A percentile compares a stretch with the other conserved stretches of the same genome.
Conservation (phyloP, 164 flowering plant species). For the Cinnamomum micranthum region DNA sequence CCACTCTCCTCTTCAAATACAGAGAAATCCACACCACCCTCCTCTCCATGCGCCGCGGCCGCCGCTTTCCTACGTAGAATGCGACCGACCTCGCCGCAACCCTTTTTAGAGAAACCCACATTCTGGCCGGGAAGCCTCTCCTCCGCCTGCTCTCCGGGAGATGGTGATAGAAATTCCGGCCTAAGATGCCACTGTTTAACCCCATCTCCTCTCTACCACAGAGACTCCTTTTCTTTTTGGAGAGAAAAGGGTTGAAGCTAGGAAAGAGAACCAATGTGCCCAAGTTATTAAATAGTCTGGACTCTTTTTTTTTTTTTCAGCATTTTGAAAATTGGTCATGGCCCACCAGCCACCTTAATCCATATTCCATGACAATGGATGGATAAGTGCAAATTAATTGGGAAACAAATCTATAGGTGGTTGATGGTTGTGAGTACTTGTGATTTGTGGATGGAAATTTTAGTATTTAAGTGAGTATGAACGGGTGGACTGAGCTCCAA, state of each 20-base stretch:
- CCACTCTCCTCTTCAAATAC: slow-evolving; percentile 5
- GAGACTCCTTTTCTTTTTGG: not conserved
- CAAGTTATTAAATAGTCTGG: not conserved
- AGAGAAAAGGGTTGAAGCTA: not conserved
- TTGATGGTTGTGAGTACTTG: too few relatives aligned
- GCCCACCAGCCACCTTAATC: too few relatives aligned
- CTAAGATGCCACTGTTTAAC: not conserved
- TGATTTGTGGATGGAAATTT: too few relatives aligned
- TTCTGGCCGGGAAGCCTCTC: slow-evolving; percentile 2
- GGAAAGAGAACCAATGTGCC: not conserved
- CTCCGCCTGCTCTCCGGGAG: not conserved
- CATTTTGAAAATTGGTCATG: too few relatives aligned
- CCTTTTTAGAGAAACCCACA: slow-evolving; percentile 10
- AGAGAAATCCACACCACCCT: slow-evolving; percentile 9
- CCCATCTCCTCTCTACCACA: not conserved
- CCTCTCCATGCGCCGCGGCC: slow-evolving; percentile 2
- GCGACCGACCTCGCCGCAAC: not conserved
- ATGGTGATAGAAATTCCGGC: not conserved
- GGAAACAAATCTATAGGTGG: too few relatives aligned
- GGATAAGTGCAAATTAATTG: too few relatives aligned
- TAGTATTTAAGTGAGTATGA: too few relatives aligned
- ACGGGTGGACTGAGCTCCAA: too few relatives aligned
- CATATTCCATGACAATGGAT: too few relatives aligned
- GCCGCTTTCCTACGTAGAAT: slow-evolving; percentile 9
- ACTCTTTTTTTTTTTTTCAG: not conserved